A percentile compares a stretch with the other conserved stretches of the same genome.
Evolutionary conservation across 1,139 yeast species (phyloP).

Genomic region (Yamadazyma trypodendri): DNA sequence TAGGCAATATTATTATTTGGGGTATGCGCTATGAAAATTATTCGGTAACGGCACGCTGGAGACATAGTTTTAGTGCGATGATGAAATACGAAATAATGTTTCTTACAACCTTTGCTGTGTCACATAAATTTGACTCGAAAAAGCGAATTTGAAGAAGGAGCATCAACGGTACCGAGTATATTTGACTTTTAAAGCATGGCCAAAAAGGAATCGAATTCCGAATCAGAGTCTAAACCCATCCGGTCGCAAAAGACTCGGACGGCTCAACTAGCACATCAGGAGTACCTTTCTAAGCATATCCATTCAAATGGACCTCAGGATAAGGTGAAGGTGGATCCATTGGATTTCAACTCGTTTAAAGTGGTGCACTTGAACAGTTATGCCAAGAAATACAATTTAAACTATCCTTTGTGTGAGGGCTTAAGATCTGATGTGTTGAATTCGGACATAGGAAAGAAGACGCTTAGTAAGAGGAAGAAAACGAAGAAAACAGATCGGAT

Average conservation of each 20-base stretch:
- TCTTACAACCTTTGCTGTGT: too few relatives aligned
- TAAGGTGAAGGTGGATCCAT: constrained; percentile 44
- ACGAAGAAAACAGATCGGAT: constrained; percentile 34
- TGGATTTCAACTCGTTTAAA: constrained; percentile 61
- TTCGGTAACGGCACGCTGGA: too few relatives aligned
- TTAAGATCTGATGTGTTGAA: constrained; percentile 60
- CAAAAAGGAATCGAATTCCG: constrained; percentile 43
- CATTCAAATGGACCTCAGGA: constrained; percentile 66
- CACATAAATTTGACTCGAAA: too few relatives aligned
- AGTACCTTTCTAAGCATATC: constrained; percentile 56
- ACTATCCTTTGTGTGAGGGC: constrained; percentile 52
- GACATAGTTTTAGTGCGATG: too few relatives aligned
- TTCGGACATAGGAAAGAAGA: constrained; percentile 64
- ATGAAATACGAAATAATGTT: too few relatives aligned
- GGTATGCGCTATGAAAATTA: too few relatives aligned
- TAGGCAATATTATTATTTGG: too few relatives aligned
- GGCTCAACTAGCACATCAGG: constrained; percentile 57
- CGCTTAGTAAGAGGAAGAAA: constrained; percentile 38
- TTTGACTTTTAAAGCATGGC: constrained; percentile 13
- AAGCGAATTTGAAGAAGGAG: too few relatives aligned
- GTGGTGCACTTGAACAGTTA: constrained; percentile 57
- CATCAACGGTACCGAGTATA: too few relatives aligned
- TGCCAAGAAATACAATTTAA: constrained; percentile 48
- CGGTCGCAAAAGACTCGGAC: constrained; percentile 54
- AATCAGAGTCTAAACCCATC: constrained; percentile 41